Percentiles rank a stretch among this genome's conserved stretches.
Evolutionary conservation across 2,329 filamentous ascomycete species (phyloP).

Genomic region (Anthostomella pinea): DNA sequence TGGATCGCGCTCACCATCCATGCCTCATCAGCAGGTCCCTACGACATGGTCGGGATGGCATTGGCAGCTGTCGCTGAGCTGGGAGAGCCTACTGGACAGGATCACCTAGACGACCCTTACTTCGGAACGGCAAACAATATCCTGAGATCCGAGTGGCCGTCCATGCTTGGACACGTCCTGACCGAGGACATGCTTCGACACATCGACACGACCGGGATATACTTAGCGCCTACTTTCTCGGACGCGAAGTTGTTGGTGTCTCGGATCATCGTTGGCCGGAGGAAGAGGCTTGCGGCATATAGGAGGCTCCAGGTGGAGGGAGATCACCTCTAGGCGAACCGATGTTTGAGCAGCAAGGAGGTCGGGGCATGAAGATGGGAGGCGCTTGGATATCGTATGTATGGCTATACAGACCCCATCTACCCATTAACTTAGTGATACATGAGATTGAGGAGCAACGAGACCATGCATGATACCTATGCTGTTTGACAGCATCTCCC

Average conservation of each 20-base stretch:
- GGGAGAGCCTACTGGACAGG: too few relatives aligned
- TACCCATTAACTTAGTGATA: too few relatives aligned
- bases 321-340: too few relatives aligned
- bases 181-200: slow-evolving; percentile 2
- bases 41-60: slow-evolving; percentile 7
- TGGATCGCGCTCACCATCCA: slow-evolving; percentile 7
- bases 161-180: slow-evolving; percentile 5
- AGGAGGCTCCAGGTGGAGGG: too few relatives aligned
- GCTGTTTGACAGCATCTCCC: too few relatives aligned
- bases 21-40: slow-evolving; percentile 9
- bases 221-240: slow-evolving; percentile 4
- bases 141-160: slow-evolving; percentile 5
- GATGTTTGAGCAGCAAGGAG: too few relatives aligned
- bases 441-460: too few relatives aligned
- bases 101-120: neutral
- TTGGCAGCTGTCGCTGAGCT: slow-evolving; percentile 12
- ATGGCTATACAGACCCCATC: too few relatives aligned
- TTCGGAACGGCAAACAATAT: neutral
- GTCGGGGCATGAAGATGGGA: too few relatives aligned
- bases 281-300: neutral
- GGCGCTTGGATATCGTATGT: too few relatives aligned
- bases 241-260: slow-evolving; percentile 9
- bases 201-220: neutral
- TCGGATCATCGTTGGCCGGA: slow-evolving; percentile 1
- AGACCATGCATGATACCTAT: too few relatives aligned